A percentile compares a stretch with the other conserved stretches of the same genome.
Evolutionary conservation across 345 rosid species (phyloP).

Genomic region (Eutrema japonicum): DNA sequence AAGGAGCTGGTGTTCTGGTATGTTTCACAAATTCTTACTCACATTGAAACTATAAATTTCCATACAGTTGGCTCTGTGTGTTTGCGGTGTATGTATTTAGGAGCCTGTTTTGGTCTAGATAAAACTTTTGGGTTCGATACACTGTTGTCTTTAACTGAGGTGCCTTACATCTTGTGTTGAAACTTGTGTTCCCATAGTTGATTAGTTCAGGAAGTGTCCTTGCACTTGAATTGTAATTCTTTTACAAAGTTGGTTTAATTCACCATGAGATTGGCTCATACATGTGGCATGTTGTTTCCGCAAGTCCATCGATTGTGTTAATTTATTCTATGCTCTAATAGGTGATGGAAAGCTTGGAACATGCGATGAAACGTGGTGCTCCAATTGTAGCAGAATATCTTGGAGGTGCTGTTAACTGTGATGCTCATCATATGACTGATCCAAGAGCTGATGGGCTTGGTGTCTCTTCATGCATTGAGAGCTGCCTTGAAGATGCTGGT

Average conservation of each 20-base stretch:
- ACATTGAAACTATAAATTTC: not conserved
- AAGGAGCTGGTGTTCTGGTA: conserved; percentile 98
- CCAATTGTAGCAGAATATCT: conserved; percentile 96
- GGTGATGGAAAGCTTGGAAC: conserved; percentile 99
- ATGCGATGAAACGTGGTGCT: conserved; percentile 93
- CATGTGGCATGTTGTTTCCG: conserved; percentile 8
- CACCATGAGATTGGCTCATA: conserved; percentile 10
- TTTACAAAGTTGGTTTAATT: not conserved
- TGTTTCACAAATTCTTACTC: conserved; percentile 40
- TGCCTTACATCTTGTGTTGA: not conserved
- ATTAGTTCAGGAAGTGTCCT: not conserved
- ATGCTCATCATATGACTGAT: conserved; percentile 99
- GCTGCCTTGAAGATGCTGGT: conserved; percentile 97
- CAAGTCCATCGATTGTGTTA: not conserved
- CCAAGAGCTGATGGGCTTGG: conserved; percentile 99
- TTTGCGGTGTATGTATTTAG: not conserved
- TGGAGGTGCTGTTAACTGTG: conserved; percentile 98
- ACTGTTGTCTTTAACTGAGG: not conserved
- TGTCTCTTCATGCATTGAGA: conserved; percentile 92
- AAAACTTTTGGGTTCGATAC: not conserved
- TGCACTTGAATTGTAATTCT: not conserved
- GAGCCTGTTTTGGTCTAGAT: not conserved
- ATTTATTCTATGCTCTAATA: conserved; percentile 29
- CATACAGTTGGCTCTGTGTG: not conserved
- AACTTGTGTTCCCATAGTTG: not conserved